phyloP scores from a whole-genome alignment of 2,329 filamentous ascomycete genomes.

The Fonsecaea erecta region DNA sequence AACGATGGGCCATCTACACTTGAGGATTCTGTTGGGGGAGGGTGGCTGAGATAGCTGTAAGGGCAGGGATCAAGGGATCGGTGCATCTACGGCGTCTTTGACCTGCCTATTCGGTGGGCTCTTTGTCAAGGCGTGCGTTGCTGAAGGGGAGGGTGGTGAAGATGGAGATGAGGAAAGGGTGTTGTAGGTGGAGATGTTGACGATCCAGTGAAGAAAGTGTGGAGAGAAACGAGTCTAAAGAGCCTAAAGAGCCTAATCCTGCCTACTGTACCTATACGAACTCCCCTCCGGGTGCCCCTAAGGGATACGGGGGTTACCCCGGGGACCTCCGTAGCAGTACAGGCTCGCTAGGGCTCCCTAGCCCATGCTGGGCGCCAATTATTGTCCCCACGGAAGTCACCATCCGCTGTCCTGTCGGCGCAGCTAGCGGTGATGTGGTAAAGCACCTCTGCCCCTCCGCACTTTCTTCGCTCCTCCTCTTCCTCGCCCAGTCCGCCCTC shows the following conservation, averaged over 20 bases:
- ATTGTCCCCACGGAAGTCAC: background rate
- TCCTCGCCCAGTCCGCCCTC: conserved; percentile 5
- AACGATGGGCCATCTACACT: background rate
- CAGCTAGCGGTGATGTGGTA: conserved; percentile 7
- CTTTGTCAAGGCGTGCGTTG: background rate
- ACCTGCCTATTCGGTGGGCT: background rate
- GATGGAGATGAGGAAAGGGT: background rate
- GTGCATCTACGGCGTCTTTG: background rate
- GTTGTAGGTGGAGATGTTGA: background rate
- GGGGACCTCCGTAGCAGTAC: too few relatives aligned
- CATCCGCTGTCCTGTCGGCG: background rate
- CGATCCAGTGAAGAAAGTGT: background rate
- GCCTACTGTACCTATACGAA: too few relatives aligned
- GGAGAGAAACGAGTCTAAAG: background rate
- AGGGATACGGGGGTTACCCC: background rate
- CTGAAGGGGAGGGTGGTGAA: too few relatives aligned
- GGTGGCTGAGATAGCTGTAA: background rate
- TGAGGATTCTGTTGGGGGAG: background rate
- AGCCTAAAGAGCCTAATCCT: background rate
- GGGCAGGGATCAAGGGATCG: background rate
- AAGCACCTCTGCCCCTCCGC: conserved; percentile 4
- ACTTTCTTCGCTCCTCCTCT: conserved; percentile 6
- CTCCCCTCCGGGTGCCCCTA: background rate
- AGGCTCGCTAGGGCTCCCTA: too few relatives aligned
- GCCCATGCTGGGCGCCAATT: background rate